Evolutionary conservation across 2,329 filamentous ascomycete genomes (phyloP).

Genomic region (Spiromastix sp.): DNA sequence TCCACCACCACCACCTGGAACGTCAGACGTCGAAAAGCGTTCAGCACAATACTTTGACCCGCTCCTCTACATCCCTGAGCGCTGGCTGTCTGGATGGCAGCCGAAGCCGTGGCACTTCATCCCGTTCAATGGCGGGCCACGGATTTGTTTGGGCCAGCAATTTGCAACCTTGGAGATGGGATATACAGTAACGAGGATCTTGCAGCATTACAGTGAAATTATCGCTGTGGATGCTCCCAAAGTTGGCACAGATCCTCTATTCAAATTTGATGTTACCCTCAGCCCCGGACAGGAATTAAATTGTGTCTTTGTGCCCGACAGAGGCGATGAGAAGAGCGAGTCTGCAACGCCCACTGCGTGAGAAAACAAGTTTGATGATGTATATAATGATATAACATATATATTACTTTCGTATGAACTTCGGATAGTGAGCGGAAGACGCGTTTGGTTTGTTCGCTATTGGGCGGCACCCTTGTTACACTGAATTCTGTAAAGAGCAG

Average conservation of each 20-base stretch:
- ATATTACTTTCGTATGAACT: too few species aligned
- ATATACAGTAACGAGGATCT: constrained; percentile 35
- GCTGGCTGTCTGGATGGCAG: constrained; percentile 41
- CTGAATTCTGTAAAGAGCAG: too few species aligned
- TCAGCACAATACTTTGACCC: constrained; percentile 31
- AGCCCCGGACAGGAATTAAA: constrained; percentile 29
- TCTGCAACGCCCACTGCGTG: not conserved
- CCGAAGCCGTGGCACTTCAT: constrained; percentile 46
- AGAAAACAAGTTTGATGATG: too few species aligned
- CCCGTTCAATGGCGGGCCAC: constrained; percentile 43
- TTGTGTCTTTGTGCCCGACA: constrained; percentile 28
- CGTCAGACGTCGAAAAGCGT: constrained; percentile 9
- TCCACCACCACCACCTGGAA: constrained; percentile 3
- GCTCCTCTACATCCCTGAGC: constrained; percentile 38
- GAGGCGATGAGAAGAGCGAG: constrained; percentile 8
- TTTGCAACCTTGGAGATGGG: constrained; percentile 51
- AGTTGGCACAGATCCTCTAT: constrained; percentile 24
- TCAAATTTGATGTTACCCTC: constrained; percentile 30
- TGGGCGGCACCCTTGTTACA: too few species aligned
- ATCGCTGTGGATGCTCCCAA: constrained; percentile 20
- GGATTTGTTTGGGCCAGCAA: constrained; percentile 49
- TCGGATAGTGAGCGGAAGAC: too few species aligned
- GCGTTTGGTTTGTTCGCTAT: too few species aligned
- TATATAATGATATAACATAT: too few species aligned
- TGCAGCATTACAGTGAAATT: constrained; percentile 32